Evolutionary conservation across 495 filamentous ascomycete genomes (phyloP).

Genomic region (Penicillium coprophilum): DNA sequence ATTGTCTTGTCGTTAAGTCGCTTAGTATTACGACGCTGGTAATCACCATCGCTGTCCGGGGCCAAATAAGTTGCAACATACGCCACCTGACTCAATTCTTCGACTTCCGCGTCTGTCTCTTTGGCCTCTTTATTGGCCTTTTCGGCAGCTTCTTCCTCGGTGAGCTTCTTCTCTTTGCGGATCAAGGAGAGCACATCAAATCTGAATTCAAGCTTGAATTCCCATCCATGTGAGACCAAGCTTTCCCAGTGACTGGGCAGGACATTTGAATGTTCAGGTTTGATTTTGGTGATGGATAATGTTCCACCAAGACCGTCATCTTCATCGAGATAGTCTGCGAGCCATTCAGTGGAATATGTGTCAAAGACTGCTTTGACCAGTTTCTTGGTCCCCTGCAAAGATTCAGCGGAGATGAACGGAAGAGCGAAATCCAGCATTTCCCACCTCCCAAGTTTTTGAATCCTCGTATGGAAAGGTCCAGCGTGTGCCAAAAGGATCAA

Average conservation of each 20-base stretch:
- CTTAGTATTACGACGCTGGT: background rate
- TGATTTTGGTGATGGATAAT: background rate
- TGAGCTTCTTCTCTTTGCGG: background rate
- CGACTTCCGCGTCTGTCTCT: background rate
- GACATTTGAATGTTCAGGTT: background rate
- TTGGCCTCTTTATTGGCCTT: background rate
- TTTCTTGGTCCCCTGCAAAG: background rate
- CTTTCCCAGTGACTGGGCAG: background rate
- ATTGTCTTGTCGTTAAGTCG: background rate
- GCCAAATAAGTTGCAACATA: background rate
- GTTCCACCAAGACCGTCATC: background rate
- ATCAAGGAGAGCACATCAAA: background rate
- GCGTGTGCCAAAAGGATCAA: background rate
- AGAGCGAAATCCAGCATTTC: background rate
- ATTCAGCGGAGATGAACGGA: background rate
- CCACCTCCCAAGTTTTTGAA: background rate
- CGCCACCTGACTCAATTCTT: background rate
- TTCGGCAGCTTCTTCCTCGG: background rate
- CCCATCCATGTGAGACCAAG: background rate
- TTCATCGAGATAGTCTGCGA: background rate
- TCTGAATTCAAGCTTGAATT: constrained; percentile 1
- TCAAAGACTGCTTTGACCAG: background rate
- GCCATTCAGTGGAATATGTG: background rate
- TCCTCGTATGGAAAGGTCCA: constrained; percentile 2
- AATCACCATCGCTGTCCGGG: background rate